These are phyloP conservation scores for maize (Zea mays) DNA, from an alignment of 176 grass and related monocot species.

Conservation along the genomic window Zm-B73-REFERENCE-NAM-5.0 NC_050100.1:178959501-178960000, in stretches of 20 bases:
- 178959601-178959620: conserved; percentile 21
- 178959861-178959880: conserved; percentile 46
- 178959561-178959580: conserved; percentile 56
- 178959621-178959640: conserved; percentile 51
- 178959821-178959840: conserved; percentile 44
- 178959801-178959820: conserved; percentile 53
- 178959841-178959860: conserved; percentile 53
- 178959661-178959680: conserved; percentile 41
- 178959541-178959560: conserved; percentile 50
- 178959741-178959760: conserved; percentile 59
- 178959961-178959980: conserved; percentile 44
- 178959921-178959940: conserved; percentile 65
- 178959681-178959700: conserved; percentile 57
- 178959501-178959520: conserved; percentile 67
- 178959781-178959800: conserved; percentile 64
- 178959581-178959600: conserved; percentile 43
- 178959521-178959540: conserved; percentile 64
- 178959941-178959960: conserved; percentile 57
- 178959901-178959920: conserved; percentile 59
- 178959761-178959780: conserved; percentile 49
- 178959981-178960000: background rate
- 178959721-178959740: conserved; percentile 57
- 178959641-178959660: conserved; percentile 40
- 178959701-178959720: conserved; percentile 72
- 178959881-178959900: conserved; percentile 40